Base-by-base conservation (phyloP, 2,329 filamentous ascomycete genomes). In the Trichoderma koningiopsis region DNA sequence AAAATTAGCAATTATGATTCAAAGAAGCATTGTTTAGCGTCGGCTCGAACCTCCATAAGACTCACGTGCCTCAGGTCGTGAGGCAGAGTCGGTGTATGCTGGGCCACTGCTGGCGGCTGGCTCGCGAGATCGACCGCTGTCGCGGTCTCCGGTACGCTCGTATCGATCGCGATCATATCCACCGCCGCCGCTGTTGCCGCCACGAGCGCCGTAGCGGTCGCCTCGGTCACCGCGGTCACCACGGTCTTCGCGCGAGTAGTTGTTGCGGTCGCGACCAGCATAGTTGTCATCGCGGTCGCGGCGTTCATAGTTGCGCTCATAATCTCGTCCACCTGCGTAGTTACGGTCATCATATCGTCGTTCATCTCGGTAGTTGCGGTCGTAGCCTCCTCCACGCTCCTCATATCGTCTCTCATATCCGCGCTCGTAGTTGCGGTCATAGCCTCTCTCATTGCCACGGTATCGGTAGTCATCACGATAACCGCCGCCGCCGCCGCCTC, bases 401-500 rank as follows among this genome's bases (percentile, higher is more conserved):
- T 78, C 75, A 29, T 76, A 72, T 53, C 81, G 78, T 37, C 81
- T 80, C 70, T 87, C 81, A 53, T 83, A 80, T 56, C 78, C 73
- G 68, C 81, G 83, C 59, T 84, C 82, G n/a, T 84, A 83, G 40
- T 81, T 77, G 73, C 83, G 81, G 68, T 83, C 82, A 71, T 83
- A 79, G 72, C 81, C 82, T 75, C 74, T 76, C 10, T 80, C 79
- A 58, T 80, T 79, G 29, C 84, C 80, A 70, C 85, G 84, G 78
- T 86, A 86, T 73, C 86, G 85, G 79, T 88, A 83, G 71, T 89
- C 87, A 70, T 89, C 86, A 64, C 85, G 84, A 63, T 85, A 81
- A 67, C 83, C 81, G 52, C 79, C 81, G 56, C 84, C 81, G 40
- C 80, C 33, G 33, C 33, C 81, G 40, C 80, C 79, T 29, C 87